Evolutionary conservation across 2,329 filamentous ascomycete species (phyloP), one percentile per base, ranked within the genome.

Genomic region (Dothideomycetes sp.): DNA sequence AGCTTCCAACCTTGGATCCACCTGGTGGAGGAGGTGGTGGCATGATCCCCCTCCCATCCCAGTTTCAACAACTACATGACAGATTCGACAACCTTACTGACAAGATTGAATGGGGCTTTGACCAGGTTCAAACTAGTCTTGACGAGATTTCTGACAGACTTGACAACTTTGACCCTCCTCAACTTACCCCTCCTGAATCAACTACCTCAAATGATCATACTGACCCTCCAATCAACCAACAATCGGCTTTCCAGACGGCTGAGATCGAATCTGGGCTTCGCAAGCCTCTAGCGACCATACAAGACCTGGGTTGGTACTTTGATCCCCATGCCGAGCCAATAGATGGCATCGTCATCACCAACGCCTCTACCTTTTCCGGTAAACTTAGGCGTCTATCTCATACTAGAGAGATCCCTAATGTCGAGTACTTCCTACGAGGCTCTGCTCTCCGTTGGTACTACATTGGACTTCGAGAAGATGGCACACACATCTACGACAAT

Each of bases 231-330:
- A 23, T 17, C 11, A 11, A 16, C 22, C 29, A 33, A 16, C 18
- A 3, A 8, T 9, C 18, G 17, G 18, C n/a, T 28, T 24, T 10
- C 18, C 30, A 9, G 8, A n/a, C 13, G 4, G 30, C 15, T n/a
- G n/a, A n/a, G n/a, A n/a, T n/a, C n/a, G n/a, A n/a, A n/a, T n/a
- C n/a, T n/a, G n/a, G n/a, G n/a, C n/a, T n/a, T n/a, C 2, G 23
- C n/a, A 23, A 22, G 18, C 22, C 30, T 23, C 5, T 12, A 28
- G 39, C 39, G 20, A 34, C 30, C 11, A 13, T 35, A 8, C 18
- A 22, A 4, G 39, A 41, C 10, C 3, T 41, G 23, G 39, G 39
- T 31, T 25, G 35, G 10, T 22, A 28, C 31, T 41, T 41, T 15
- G 24, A 30, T 13, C 39, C 30, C 16, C 15, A 38, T 13, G n/a